Evolutionary conservation across 495 filamentous ascomycete genomes (phyloP).

Genomic region (Penicillium bovifimosum): DNA sequence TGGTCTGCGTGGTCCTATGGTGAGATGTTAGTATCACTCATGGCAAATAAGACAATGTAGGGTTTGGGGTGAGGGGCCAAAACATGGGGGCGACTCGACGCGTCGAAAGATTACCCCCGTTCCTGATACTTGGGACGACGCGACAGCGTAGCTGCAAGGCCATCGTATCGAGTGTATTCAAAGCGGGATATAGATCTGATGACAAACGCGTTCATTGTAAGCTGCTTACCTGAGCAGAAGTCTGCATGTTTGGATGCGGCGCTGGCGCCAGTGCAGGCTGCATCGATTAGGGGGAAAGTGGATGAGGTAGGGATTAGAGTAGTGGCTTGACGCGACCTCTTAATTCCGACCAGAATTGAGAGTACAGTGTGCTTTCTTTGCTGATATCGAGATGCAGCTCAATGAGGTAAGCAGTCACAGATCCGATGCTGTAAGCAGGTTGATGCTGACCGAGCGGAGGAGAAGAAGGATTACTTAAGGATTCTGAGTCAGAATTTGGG

Average conservation of each 20-base stretch:
- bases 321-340: neutral
- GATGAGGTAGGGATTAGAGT: slow-evolving; percentile 1
- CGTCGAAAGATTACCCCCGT: slow-evolving; percentile 2
- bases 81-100: slow-evolving; percentile 7
- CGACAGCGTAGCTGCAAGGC: neutral
- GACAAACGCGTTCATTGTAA: slow-evolving; percentile 37
- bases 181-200: slow-evolving; percentile 34
- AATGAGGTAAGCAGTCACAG: slow-evolving; percentile 43
- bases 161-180: slow-evolving; percentile 1
- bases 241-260: slow-evolving; percentile 53
- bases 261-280: slow-evolving; percentile 53
- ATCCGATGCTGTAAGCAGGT: slow-evolving; percentile 27
- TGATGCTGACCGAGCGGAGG: slow-evolving; percentile 3
- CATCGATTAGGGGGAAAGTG: slow-evolving; percentile 30
- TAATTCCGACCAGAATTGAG: slow-evolving; percentile 8
- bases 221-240: slow-evolving; percentile 51
- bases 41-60: neutral
- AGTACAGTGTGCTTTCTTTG: slow-evolving; percentile 15
- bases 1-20: slow-evolving; percentile 48
- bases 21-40: slow-evolving; percentile 10
- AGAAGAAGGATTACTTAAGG: slow-evolving; percentile 24
- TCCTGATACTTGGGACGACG: neutral
- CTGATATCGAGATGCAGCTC: slow-evolving; percentile 12
- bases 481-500: slow-evolving; percentile 5
- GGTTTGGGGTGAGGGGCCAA: slow-evolving; percentile 6